These are phyloP conservation scores for Rhynchospora tenuis DNA, from an alignment of 176 grass and related monocot genomes.

Conservation along the genomic window DNA sequence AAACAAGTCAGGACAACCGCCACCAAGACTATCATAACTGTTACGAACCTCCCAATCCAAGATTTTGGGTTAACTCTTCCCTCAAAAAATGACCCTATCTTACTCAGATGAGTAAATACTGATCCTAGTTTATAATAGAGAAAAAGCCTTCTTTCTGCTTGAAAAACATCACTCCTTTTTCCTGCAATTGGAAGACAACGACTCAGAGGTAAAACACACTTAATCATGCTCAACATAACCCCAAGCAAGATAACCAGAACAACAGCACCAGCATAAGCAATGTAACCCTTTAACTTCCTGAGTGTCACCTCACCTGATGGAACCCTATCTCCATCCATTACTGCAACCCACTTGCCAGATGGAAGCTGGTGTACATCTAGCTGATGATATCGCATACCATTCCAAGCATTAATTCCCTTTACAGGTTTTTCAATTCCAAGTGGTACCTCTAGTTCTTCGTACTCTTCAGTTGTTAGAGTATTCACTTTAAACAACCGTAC, in stretches of 20 bases:
- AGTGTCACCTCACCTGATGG: constrained; percentile 41
- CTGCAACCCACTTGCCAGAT: constrained; percentile 61
- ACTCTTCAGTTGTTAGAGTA: constrained; percentile 52
- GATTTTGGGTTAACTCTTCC: constrained; percentile 48
- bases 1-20: constrained; percentile 46
- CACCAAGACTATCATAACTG: constrained; percentile 26
- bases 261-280: constrained; percentile 43
- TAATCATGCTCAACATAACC: constrained; percentile 51
- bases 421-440: constrained; percentile 43
- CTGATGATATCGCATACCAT: constrained; percentile 76
- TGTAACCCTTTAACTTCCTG: constrained; percentile 39
- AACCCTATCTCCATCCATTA: constrained; percentile 87
- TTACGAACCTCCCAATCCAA: constrained; percentile 36
- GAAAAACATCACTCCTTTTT: constrained; percentile 41
- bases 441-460: constrained; percentile 64
- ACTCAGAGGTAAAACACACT: constrained; percentile 44
- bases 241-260: constrained; percentile 51
- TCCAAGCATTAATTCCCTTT: constrained; percentile 70
- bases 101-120: constrained; percentile 35
- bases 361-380: constrained; percentile 68
- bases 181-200: constrained; percentile 42
- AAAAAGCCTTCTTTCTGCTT: constrained; percentile 23
- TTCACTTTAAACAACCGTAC: constrained; percentile 55
- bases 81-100: constrained; percentile 36
- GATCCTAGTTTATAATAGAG: constrained; percentile 37